A percentile compares a stretch with the other conserved stretches of the same genome.
Evolutionary conservation across 345 rosid species (phyloP).

Genomic region (Linum lewisii): DNA sequence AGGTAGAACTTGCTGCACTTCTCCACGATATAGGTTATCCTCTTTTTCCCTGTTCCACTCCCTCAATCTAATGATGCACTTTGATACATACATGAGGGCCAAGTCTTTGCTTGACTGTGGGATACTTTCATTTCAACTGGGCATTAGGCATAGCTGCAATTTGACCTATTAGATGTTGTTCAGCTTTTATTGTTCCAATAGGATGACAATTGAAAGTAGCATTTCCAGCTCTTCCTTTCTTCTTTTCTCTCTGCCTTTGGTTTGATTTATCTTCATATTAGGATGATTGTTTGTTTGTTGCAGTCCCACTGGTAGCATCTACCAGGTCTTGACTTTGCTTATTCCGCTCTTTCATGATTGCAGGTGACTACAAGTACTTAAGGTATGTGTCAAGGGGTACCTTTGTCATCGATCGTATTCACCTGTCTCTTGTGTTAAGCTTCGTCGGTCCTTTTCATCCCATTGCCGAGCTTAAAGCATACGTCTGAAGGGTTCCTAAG

Average conservation of each 20-base stretch:
- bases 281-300: background rate
- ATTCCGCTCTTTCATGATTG: slow-evolving; percentile 10
- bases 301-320: background rate
- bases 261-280: background rate
- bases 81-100: background rate
- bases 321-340: background rate
- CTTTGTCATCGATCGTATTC: background rate
- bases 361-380: slow-evolving; percentile 81
- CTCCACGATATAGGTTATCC: slow-evolving; percentile 71
- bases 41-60: background rate
- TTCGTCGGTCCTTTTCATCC: background rate
- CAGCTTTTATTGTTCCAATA: background rate
- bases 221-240: background rate
- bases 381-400: slow-evolving; percentile 34
- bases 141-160: background rate
- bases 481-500: background rate
- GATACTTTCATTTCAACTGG: background rate
- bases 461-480: background rate
- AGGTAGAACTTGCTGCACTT: slow-evolving; percentile 87
- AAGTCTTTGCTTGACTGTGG: too few relatives aligned
- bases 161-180: background rate
- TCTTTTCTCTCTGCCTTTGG: background rate
- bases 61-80: background rate
- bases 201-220: background rate
- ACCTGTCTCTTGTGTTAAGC: background rate